Conservation (phyloP, 2,329 filamentous ascomycete species). For the Mariannaea sp. region DNA sequence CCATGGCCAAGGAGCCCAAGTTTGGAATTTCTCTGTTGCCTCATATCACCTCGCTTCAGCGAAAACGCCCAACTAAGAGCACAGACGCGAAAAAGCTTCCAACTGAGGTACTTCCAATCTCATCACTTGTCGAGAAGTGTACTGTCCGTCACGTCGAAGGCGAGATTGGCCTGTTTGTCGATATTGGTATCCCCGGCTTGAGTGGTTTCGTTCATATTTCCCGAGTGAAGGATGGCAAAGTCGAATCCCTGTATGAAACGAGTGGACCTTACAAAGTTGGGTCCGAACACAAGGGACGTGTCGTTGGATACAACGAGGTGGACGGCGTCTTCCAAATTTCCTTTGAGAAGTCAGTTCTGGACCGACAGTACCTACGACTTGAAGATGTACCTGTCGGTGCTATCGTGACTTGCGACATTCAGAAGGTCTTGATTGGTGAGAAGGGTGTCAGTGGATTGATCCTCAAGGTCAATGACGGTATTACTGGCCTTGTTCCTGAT, state of each 20-base stretch:
- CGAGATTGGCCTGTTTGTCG: constrained; percentile 80
- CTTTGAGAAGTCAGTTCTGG: constrained; percentile 78
- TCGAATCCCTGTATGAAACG: constrained; percentile 78
- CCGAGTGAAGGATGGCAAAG: constrained; percentile 83
- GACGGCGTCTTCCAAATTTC: constrained; percentile 88
- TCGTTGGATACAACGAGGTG: constrained; percentile 84
- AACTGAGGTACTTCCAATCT: constrained; percentile 67
- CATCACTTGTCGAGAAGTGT: constrained; percentile 76
- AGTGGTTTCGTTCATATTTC: constrained; percentile 96
- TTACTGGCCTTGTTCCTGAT: constrained; percentile 86
- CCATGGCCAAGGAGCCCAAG: constrained; percentile 77
- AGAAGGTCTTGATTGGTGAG: constrained; percentile 80
- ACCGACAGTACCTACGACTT: constrained; percentile 87
- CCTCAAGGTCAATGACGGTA: constrained; percentile 82
- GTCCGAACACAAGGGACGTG: constrained; percentile 77
- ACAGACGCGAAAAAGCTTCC: constrained; percentile 53
- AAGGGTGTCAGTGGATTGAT: constrained; percentile 82
- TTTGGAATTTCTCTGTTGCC: constrained; percentile 86
- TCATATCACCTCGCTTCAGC: constrained; percentile 72
- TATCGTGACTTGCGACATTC: constrained; percentile 79
- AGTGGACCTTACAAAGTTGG: constrained; percentile 79
- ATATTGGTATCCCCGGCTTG: constrained; percentile 66
- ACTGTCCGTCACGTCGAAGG: constrained; percentile 80
- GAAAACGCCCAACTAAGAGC: constrained; percentile 45
- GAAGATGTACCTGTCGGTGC: constrained; percentile 86